phyloP scores from a whole-genome alignment of 352 stramenopile genomes.

The Phytophthora capsici region DNA sequence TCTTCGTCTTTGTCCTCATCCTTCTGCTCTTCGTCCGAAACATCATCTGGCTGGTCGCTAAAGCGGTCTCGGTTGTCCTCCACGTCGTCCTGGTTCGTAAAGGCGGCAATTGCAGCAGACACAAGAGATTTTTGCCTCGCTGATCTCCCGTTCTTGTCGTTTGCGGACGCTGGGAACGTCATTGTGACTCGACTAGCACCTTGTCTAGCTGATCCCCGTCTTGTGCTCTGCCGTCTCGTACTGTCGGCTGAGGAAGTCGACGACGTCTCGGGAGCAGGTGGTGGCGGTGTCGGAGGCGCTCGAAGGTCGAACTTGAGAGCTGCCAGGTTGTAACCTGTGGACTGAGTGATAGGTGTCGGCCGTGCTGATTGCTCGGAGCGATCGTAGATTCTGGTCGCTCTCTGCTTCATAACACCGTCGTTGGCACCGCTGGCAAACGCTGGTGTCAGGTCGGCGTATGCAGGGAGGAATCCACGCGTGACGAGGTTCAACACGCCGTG shows the following conservation, averaged over 20 bases:
- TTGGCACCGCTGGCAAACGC: conserved; percentile 58
- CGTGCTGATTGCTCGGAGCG: conserved; percentile 59
- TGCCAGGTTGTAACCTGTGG: conserved; percentile 75
- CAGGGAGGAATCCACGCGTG: conserved; percentile 73
- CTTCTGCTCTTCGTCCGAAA: conserved; percentile 21
- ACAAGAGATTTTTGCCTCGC: conserved; percentile 20
- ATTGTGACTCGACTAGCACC: conserved; percentile 36
- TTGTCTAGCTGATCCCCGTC: conserved; percentile 14
- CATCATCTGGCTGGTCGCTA: conserved; percentile 26
- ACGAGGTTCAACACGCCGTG: conserved; percentile 72
- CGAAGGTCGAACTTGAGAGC: conserved; percentile 82
- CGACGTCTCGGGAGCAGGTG: background rate
- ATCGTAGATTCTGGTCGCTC: conserved; percentile 59
- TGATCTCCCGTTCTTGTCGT: conserved; percentile 11
- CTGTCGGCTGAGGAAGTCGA: background rate
- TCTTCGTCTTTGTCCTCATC: conserved; percentile 28
- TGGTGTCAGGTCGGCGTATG: conserved; percentile 64
- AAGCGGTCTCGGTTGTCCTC: conserved; percentile 15
- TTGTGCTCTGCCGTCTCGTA: conserved; percentile 20
- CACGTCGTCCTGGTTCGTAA: conserved; percentile 42
- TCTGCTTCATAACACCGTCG: conserved; percentile 63
- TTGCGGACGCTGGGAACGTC: conserved; percentile 29
- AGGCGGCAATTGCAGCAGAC: conserved; percentile 27
- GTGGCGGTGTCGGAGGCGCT: conserved; percentile 4
- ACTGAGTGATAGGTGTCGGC: conserved; percentile 60